Base-by-base conservation (phyloP, 78 protist genomes). In the Dictyostelium citrinum region DNA sequence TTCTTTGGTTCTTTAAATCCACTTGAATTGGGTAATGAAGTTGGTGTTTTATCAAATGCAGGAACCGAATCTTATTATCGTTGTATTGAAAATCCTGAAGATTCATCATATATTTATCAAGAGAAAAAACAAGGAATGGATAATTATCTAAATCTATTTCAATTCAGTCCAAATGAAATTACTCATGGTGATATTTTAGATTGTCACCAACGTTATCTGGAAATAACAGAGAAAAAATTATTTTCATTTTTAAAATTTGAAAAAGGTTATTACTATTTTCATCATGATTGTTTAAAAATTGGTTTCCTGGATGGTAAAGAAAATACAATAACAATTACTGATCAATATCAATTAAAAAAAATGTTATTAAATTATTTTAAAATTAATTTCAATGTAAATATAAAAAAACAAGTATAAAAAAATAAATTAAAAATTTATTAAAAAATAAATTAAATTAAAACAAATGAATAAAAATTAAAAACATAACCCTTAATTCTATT, bases 1-100 rank as follows among this genome's bases (percentile, higher is more conserved):
- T 64, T 64, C 72, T 64, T 64, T 64, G 72, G 72, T 11, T 64
- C 72, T 11, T 64, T 64, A 27, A 64, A 64, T 64, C 72, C 72
- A 1, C 0, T 64, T 7, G 33, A 64, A 64, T 64, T 64, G 35
- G 72, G 72, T 10, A 64, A 64, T 64, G 35, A 64, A 3, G 0
- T 11, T 24, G 72, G 72, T 27, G 12, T 64, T n/a, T 11, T 64
- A 24, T 64, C 72, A n/a, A 64, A 64, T 64, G 17, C 33, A 11
- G 72, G 72, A 1, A 64, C 24, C 11, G 6, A 64, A 0, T 27
- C 31, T 11, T 64, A 64, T 12, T 64, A 64, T 64, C 33, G 72
- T 27, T n/a, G 31, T 24, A 64, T 64, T 64, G 71, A 61, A 10
- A 64, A 10, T 64, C 3, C 27, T 4, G 64, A 20, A 5, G 72